Conservation (phyloP, 768 basidiomycete species). For the Mrakia gelida region DNA sequence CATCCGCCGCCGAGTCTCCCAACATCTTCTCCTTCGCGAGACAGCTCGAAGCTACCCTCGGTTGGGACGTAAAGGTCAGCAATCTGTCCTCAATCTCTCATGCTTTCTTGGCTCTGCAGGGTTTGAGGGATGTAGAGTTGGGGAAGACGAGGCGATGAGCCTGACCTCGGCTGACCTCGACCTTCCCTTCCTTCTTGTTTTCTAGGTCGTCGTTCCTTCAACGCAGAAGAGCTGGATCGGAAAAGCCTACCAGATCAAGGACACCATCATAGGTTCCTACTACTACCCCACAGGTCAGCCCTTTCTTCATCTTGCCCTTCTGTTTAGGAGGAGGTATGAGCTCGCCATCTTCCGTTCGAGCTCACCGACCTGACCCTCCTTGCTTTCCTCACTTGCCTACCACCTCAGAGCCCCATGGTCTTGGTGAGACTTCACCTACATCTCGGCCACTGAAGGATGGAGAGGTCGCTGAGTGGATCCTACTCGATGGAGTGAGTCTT, state of each 20-base stretch:
- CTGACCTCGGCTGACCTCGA: background rate
- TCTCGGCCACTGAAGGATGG: conserved; percentile 67
- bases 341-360: background rate
- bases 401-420: conserved; percentile 40
- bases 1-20: conserved; percentile 42
- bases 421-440: conserved; percentile 60
- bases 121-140: background rate
- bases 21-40: conserved; percentile 46
- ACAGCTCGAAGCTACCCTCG: conserved; percentile 38
- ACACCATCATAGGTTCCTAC: conserved; percentile 43
- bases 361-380: background rate
- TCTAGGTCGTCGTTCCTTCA: conserved; percentile 44
- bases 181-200: background rate
- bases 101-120: background rate
- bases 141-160: background rate
- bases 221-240: conserved; percentile 45
- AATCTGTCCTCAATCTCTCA: background rate
- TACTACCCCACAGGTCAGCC: conserved; percentile 42
- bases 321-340: conserved; percentile 20
- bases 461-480: conserved; percentile 85
- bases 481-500: conserved; percentile 63
- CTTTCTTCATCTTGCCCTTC: background rate
- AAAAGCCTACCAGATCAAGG: conserved; percentile 27
- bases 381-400: background rate
- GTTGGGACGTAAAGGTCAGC: conserved; percentile 42